phyloP scores from a whole-genome alignment of 495 filamentous ascomycete genomes.

The Aspergillus homomorphus region DNA sequence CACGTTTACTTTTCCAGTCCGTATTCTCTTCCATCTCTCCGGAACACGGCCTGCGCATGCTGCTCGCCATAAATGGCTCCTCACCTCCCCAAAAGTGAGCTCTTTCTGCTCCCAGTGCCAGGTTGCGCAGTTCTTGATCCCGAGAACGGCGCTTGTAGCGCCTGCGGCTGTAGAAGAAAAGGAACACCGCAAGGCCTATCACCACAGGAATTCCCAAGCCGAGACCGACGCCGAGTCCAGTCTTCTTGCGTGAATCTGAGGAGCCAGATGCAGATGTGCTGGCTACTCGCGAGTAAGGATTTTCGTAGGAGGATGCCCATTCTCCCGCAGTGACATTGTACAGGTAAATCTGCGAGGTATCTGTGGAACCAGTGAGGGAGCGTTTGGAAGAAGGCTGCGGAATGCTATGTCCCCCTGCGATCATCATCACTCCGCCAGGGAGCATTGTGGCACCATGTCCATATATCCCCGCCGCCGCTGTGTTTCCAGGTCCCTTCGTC shows the following conservation, averaged over 20 bases:
- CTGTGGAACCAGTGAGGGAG: constrained; percentile 25
- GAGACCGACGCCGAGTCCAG: constrained; percentile 72
- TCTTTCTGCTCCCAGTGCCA: constrained; percentile 50
- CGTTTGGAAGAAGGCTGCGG: constrained; percentile 46
- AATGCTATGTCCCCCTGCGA: constrained; percentile 78
- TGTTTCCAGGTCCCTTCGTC: constrained; percentile 33
- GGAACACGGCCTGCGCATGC: constrained; percentile 33
- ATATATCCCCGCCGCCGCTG: constrained; percentile 62
- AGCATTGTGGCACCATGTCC: constrained; percentile 84
- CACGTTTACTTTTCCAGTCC: constrained; percentile 37
- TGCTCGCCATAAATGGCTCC: constrained; percentile 36
- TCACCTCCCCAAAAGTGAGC: constrained; percentile 40
- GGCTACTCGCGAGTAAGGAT: constrained; percentile 36
- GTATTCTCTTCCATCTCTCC: constrained; percentile 21
- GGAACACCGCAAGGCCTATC: constrained; percentile 47
- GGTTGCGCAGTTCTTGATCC: constrained; percentile 51
- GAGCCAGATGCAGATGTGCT: neutral
- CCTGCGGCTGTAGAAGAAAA: constrained; percentile 56
- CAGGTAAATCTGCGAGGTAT: constrained; percentile 56
- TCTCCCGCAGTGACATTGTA: constrained; percentile 73
- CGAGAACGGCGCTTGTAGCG: constrained; percentile 44
- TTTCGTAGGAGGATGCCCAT: constrained; percentile 69
- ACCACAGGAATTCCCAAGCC: constrained; percentile 61
- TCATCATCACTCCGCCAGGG: constrained; percentile 85
- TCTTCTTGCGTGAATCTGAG: constrained; percentile 46